Evolutionary conservation across 2,329 filamentous ascomycete species (phyloP), one percentile per base, ranked within the genome.

Genomic region (Pseudopithomyces chartarum): DNA sequence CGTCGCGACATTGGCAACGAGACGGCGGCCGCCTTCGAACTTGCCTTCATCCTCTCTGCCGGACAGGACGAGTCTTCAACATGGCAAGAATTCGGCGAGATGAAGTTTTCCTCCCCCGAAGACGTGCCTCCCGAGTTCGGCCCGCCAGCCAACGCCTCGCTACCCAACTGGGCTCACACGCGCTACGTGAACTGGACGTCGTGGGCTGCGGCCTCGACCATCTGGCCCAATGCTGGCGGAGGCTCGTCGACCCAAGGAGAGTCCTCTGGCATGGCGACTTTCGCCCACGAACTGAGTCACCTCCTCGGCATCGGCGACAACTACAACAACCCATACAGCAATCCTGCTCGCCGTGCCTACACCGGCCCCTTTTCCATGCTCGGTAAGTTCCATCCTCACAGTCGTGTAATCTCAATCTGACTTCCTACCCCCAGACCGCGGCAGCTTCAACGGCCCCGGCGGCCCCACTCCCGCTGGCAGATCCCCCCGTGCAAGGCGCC

Each of bases 51-150:
- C 56, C 76, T 84, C 1, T 83, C 81, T 0, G 81, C 82, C 0
- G 82, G 82, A 5, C 82, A 85, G 59, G 82, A 84, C 55, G 82
- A 84, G 64, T 83, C 81, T 0, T 80, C 80, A 0, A 83, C 82
- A 0, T 85, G 82, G 82, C 82, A 84, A 54, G 82, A 84, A 59
- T 85, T 84, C 59, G 82, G 82, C 36, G 79, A 82, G 67, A 84
- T 85, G 80, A 80, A 76, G 55, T 85, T 83, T 53, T 63, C 73
- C 11, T 73, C 69, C 6, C 78, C 76, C 12, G 79, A 82, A 15
- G 80, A 83, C 44, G 75, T 85, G 0, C 77, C 81, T 0, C 77
- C 78, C 3, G 76, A 71, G 11, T 84, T 84, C 55, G 82, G 82
- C 0, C 82, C 82, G 1, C 82, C 82, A 1, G 70, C 65, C 1